These are phyloP conservation scores for Ceratocystis destructans DNA, from an alignment of 2,329 filamentous ascomycete genomes.

Conservation along the genomic window DNA sequence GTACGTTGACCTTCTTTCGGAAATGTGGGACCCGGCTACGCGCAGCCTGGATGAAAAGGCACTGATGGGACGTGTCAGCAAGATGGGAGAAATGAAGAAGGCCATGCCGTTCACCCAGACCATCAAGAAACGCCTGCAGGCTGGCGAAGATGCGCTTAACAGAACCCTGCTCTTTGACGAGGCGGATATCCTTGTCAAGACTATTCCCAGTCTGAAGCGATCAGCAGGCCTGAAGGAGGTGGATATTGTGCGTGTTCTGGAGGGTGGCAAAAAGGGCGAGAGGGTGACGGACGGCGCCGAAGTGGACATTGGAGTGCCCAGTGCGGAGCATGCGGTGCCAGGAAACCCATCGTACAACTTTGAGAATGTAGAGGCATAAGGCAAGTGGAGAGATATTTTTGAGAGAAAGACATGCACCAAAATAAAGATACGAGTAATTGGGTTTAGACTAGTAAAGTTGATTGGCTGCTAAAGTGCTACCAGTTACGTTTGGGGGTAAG, in stretches of 20 bases:
- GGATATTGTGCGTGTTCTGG: constrained; percentile 57
- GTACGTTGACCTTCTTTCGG: constrained; percentile 66
- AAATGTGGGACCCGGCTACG: constrained; percentile 49
- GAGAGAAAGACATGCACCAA: background rate
- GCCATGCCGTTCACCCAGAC: constrained; percentile 92
- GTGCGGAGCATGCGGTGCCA: constrained; percentile 64
- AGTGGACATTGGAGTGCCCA: constrained; percentile 41
- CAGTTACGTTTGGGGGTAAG: too few relatives aligned
- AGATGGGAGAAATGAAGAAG: constrained; percentile 86
- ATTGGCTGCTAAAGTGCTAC: too few relatives aligned
- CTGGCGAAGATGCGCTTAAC: constrained; percentile 64
- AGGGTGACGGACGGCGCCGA: constrained; percentile 40
- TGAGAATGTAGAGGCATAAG: constrained; percentile 48
- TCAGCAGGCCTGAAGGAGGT: constrained; percentile 55
- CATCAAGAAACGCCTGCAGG: constrained; percentile 69
- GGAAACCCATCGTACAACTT: constrained; percentile 73
- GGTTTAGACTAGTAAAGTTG: too few relatives aligned
- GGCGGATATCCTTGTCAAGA: constrained; percentile 56
- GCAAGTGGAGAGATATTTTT: too few relatives aligned
- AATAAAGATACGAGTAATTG: background rate
- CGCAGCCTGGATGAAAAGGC: constrained; percentile 65
- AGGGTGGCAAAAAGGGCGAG: constrained; percentile 51
- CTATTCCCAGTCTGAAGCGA: constrained; percentile 67
- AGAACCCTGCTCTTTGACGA: constrained; percentile 82
- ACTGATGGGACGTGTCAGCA: constrained; percentile 62